Base-by-base conservation (phyloP, 2,329 filamentous ascomycete species). In the Aspergillus quadrilineatus region DNA sequence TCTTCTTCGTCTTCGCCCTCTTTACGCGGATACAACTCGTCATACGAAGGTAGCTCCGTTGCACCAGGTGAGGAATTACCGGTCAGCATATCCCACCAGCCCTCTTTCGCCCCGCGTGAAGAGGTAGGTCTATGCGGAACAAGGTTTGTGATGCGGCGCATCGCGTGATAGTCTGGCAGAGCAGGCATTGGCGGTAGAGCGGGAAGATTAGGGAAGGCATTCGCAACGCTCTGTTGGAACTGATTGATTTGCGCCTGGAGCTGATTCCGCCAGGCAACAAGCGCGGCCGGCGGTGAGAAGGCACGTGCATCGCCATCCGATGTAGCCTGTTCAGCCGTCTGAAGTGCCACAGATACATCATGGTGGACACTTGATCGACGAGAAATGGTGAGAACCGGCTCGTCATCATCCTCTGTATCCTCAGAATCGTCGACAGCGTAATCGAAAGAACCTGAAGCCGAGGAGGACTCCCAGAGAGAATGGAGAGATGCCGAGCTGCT, bases 221-320 rank as follows among this genome's bases (percentile, higher is more conserved):
- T 77, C 36, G 84, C 80, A 77, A 90, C 82, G 45, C 81, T 85
- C 68, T 90, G 86, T 67, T 92, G 90, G 65, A 92, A 81, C 57
- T 92, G 86, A 55, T 92, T 87, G 47, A 92, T 80, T 67, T 92
- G 89, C 15, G 86, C 82, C 28, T 86, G 81, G 17, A 93, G 74
- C 56, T 92, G 88, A 53, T 92, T 88, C 65, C 87, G 85, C 75
- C 90, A 83, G 12, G 87, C 88, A 48, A 85, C 80, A 66, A 90
- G 83, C 46, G 88, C 83, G 4, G 82, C 79, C 2, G 86, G 84
- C 1, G 85, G 83, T 15, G 80, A 79, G 39, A 80, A 75, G 1
- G 65, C 68, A 44, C 66, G 67, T 28, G 63, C 63, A 56, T 70
- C 64, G 15, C 64, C 66, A 32, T 62, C 60, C 22, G 68, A 59